Conservation (phyloP, 805 yeast species). For the Blastobotrys americana region DNA sequence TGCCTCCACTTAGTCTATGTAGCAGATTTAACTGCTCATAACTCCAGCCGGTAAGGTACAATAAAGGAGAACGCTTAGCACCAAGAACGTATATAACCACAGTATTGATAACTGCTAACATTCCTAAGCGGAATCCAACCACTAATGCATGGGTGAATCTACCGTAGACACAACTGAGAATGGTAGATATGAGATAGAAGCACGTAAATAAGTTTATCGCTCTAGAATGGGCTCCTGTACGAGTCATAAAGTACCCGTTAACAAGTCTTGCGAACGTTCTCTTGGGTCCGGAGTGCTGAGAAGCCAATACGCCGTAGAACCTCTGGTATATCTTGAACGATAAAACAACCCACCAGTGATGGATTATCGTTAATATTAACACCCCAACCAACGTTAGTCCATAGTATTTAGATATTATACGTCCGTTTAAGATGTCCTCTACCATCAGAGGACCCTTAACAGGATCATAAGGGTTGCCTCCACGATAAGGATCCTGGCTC, state of each 20-base stretch:
- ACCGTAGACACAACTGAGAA: constrained; percentile 10
- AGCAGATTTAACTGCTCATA: constrained; percentile 39
- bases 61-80: constrained; percentile 21
- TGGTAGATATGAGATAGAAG: constrained; percentile 8
- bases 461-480: constrained; percentile 8
- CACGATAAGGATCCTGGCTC: constrained; percentile 3
- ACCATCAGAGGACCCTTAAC: constrained; percentile 4
- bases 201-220: constrained; percentile 11
- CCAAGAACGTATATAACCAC: constrained; percentile 23
- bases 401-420: constrained; percentile 5
- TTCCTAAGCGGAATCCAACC: constrained; percentile 21
- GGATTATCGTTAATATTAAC: background rate
- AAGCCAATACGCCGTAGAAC: background rate
- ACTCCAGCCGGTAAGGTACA: constrained; percentile 34
- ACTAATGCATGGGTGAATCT: constrained; percentile 9
- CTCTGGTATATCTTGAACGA: background rate
- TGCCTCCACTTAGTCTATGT: constrained; percentile 36
- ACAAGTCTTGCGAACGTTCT: constrained; percentile 1
- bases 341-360: background rate
- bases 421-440: constrained; percentile 7
- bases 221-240: constrained; percentile 13
- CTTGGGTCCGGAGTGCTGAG: background rate
- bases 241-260: constrained; percentile 12
- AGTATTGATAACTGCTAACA: constrained; percentile 16
- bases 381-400: constrained; percentile 3